Evolutionary conservation across 805 yeast species (phyloP).

Genomic region (Pichia phayaonensis): DNA sequence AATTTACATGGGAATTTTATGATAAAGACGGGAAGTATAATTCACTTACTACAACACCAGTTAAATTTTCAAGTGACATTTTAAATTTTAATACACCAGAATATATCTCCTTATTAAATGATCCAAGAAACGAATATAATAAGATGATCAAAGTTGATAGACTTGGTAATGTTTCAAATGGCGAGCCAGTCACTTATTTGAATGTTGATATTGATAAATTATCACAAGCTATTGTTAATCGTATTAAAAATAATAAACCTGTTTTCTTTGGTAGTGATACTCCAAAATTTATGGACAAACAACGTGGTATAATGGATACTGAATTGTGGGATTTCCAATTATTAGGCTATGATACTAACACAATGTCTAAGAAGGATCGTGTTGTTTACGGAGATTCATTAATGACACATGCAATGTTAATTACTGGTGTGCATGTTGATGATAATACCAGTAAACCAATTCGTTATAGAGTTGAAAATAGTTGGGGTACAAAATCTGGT

Average conservation of each 20-base stretch:
- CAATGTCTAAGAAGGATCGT: constrained; percentile 54
- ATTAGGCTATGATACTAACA: constrained; percentile 42
- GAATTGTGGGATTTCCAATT: constrained; percentile 60
- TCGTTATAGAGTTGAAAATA: constrained; percentile 69
- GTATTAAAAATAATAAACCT: constrained; percentile 66
- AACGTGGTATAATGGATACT: constrained; percentile 65
- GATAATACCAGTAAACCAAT: constrained; percentile 46
- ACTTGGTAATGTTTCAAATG: constrained; percentile 65
- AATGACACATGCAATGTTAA: constrained; percentile 89
- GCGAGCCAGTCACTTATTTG: constrained; percentile 63
- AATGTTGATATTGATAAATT: constrained; percentile 55
- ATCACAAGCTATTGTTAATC: constrained; percentile 54
- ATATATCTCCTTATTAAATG: constrained; percentile 65
- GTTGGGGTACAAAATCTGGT: constrained; percentile 69
- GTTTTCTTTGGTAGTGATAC: constrained; percentile 88
- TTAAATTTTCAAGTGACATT: constrained; percentile 50
- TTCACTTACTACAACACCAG: constrained; percentile 50
- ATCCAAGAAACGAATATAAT: constrained; percentile 69
- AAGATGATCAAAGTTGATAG: constrained; percentile 62
- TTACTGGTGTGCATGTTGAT: constrained; percentile 74
- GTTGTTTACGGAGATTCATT: constrained; percentile 61
- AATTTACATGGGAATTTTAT: constrained; percentile 65
- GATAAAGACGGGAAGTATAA: constrained; percentile 57
- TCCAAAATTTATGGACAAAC: constrained; percentile 63
- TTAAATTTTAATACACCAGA: constrained; percentile 45